Evolutionary conservation across 164 flowering plant species (phyloP), one percentile per base, ranked within the genome.

Genomic region (Vitis rotundifolia): DNA sequence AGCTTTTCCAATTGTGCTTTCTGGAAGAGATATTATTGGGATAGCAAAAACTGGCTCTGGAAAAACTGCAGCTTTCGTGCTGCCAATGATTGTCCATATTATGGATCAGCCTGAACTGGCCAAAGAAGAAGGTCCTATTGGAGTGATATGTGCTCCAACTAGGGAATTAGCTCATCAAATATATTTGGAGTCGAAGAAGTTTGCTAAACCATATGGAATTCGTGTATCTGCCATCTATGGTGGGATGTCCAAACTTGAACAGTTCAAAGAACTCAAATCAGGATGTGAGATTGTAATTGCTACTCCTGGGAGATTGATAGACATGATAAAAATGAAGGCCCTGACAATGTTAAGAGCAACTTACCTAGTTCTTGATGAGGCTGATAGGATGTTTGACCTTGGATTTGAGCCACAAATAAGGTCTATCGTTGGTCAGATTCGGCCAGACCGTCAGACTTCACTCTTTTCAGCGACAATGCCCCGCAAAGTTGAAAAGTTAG

Each of bases 391-490:
- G 99, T 93, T 96, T 85, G 99, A 96, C 78, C 95, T 93, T 63
- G 99, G 99, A 18, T 96, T 96, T 80, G 99, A 96, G 82, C 97
- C 97, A 44, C 97, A 96, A 62, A 86, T 96, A 72, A 84, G 97
- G 78, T 92, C 97, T 12, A 88, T 93, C 72, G 95, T 93, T 72
- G 99, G 97, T 72, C 99, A 96, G 77, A 91, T 96, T 31, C 86
- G 97, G 77, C 97, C 99, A 16, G 95, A 96, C 19, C 92, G 99
- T 13, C 99, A 93, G 73, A 96, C 98, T 4, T 80, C 91, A 70
- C 92, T 96, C 59, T 96, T 93, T 79, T 96, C 99, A 56, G 99
- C 99, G 10, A 96, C 99, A 28, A 93, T 96, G 98, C 99, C 99
- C 0, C 86, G 83, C 14, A 90, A 88, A 81, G 87, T 96, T 77